phyloP scores from a whole-genome alignment of 164 flowering plant genomes.

The Vitis rupestris region DNA sequence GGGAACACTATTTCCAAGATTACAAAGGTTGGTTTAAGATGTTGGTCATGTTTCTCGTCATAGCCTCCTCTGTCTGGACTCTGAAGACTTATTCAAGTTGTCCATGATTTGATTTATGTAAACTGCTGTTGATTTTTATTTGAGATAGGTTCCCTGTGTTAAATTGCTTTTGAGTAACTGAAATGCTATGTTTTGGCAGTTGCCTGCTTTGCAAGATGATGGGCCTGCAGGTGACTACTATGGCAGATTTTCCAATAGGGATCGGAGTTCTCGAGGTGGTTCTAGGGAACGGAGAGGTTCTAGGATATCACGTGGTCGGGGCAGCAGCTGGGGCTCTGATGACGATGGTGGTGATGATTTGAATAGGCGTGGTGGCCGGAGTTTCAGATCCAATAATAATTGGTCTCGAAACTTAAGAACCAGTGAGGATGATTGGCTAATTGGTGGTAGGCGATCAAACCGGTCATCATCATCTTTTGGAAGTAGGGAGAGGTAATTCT shows the following conservation, averaged over 20 bases:
- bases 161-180: neutral
- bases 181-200: constrained; percentile 38
- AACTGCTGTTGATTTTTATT: no score
- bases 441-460: constrained; percentile 55
- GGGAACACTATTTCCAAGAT: constrained; percentile 78
- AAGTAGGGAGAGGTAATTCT: constrained; percentile 57
- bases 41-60: neutral
- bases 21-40: constrained; percentile 54
- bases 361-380: constrained; percentile 60
- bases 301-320: constrained; percentile 53
- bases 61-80: no score
- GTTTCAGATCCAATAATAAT: constrained; percentile 38
- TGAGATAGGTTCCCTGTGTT: neutral
- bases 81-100: neutral
- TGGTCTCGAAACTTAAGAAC: constrained; percentile 52
- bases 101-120: neutral
- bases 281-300: constrained; percentile 47
- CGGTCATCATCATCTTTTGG: constrained; percentile 37
- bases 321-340: constrained; percentile 45
- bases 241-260: constrained; percentile 75
- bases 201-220: constrained; percentile 97
- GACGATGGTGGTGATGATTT: constrained; percentile 32
- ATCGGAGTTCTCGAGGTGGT: constrained; percentile 50
- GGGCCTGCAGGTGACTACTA: constrained; percentile 81
- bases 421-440: constrained; percentile 73